Evolutionary conservation across 1,139 yeast genomes (phyloP), one percentile per base, ranked within the genome.

Genomic region (Geotrichum cucujoidarum): DNA sequence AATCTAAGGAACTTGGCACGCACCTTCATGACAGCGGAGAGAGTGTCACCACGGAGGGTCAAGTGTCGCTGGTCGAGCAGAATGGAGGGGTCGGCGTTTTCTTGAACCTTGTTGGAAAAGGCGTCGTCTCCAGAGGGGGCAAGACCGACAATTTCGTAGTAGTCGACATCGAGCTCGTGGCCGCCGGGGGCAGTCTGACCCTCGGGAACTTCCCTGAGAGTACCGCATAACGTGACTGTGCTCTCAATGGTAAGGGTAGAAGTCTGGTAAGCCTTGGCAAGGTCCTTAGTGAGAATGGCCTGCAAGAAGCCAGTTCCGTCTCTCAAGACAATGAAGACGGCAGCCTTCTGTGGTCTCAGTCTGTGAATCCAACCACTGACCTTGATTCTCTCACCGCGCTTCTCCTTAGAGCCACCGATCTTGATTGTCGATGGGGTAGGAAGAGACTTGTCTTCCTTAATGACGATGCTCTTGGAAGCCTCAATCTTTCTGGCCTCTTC

Each of bases 101-200:
- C 97, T 65, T 85, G 94, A 51, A 92, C 81, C 71, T 84, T 86
- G 82, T 94, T 94, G 63, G 95, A 79, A 74, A 94, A 84, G 5
- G 98, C 81, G 42, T 90, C 97, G 45, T 88, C 95, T 49, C 98
- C 99, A 54, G 92, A 73, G 59, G 99, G 99, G 37, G 99, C 98
- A 57, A 86, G 76, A 48, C 97, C 96, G 53, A 90, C 75, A 48
- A 94, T 74, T 66, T 83, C 82, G 69, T 88, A 94, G 72, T 76
- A 92, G 69, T 92, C 98, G 48, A 84, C 97, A 57, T 77, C 76
- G 60, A 94, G 77, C 71, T 94, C 99, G 57, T 92, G 95, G 51
- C 96, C 96, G 55, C 97, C 98, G 52, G 97, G 97, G 5, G 98
- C 99, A 57, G 84, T 75, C 69, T 94, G 90, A 56, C 98, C 98